Conservation (phyloP, 2,329 filamentous ascomycete species). For the Arthrinium phaeospermum region DNA sequence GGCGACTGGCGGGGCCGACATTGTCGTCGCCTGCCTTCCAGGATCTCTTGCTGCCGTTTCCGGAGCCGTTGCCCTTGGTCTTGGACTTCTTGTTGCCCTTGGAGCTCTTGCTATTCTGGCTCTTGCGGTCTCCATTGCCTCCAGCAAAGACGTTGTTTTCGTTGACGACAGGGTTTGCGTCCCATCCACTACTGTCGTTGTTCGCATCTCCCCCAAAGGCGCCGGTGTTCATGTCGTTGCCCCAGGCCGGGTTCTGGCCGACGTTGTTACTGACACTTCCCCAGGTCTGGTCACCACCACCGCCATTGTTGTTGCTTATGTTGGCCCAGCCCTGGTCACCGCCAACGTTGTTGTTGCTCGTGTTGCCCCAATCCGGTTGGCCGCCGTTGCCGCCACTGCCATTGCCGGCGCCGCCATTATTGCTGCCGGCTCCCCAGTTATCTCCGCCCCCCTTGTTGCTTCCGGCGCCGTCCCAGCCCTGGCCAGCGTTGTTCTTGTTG, state of each 20-base stretch:
- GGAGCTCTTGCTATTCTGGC: conserved; percentile 6
- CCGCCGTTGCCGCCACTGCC: no score
- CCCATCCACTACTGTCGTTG: neutral
- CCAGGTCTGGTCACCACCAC: neutral
- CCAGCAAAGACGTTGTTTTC: conserved; percentile 21
- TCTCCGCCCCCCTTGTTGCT: neutral
- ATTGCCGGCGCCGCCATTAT: neutral
- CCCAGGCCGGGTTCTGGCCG: neutral
- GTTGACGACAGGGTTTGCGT: neutral
- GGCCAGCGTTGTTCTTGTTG: neutral
- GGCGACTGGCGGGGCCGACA: neutral
- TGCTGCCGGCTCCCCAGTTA: neutral
- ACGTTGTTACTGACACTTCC: neutral
- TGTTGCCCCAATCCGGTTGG: neutral
- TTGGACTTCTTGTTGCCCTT: neutral
- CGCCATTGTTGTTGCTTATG: neutral
- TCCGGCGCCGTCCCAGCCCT: neutral
- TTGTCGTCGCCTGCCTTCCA: conserved; percentile 1
- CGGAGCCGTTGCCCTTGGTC: conserved; percentile 1
- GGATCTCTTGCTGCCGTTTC: neutral
- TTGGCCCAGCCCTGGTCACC: neutral
- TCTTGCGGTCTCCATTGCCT: conserved; percentile 18
- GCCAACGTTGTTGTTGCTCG: neutral
- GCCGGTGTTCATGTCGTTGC: no score
- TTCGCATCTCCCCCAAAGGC: neutral